Evolutionary conservation across 768 basidiomycete species (phyloP), one percentile per base, ranked within the genome.

Genomic region (Lactifluus pinguis): DNA sequence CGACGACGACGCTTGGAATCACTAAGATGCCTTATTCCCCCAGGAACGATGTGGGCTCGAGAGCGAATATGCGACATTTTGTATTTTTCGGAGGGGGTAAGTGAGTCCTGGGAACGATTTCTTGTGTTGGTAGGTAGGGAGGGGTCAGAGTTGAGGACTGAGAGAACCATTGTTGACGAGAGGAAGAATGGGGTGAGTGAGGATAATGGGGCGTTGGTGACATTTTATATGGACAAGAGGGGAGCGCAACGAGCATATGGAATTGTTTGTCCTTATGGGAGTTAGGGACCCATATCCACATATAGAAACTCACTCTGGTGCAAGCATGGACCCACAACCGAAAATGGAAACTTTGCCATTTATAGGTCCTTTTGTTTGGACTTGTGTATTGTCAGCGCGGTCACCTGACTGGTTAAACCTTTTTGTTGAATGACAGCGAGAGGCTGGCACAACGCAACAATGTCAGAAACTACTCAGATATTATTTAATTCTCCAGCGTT

Each of bases 401-500:
- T 61, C 60, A 61, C 60, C 14, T 61, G 60, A 56, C 50, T 25
- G 25, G 3, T 2, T 10, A 13, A 30, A 1, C 32, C 17, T 45
- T 54, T 54, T 42, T 6, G 14, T 47, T 9, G n/a, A 11, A 3
- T 36, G 32, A n/a, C n/a, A n/a, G n/a, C n/a, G n/a, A n/a, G n/a
- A 9, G 32, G n/a, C 14, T 45, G 42, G 19, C 38, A 9, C 32
- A 6, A n/a, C n/a, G 1, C 34, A 19, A 36, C 50, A 38, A 4
- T 13, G 9, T 34, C 84, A 19, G 83, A 82, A 9, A 88, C 86
- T 2, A 89, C 87, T 0, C 79, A 89, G 65, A 92, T 92, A 51
- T 73, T 92, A 11, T 89, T 87, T 74, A 89, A 92, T 72, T 89
- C 89, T 4, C 87, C 90, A 0, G 90, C 91, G 2, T 72, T 93